These are phyloP conservation scores for Vararia minispora DNA, from an alignment of 768 basidiomycete genomes.

Conservation along the genomic window DNA sequence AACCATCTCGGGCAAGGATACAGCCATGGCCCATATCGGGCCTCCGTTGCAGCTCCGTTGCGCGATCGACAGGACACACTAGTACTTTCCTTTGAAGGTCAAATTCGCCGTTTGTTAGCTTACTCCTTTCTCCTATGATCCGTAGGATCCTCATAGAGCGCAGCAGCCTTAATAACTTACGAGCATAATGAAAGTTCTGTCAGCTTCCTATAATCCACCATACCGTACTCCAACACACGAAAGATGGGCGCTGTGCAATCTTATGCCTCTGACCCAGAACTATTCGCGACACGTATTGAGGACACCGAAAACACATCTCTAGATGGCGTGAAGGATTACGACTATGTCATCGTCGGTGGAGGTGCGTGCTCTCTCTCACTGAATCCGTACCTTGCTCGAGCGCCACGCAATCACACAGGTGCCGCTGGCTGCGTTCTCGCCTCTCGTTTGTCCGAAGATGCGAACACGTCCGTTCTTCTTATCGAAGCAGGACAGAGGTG, in stretches of 20 bases:
- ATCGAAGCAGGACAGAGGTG: conserved; percentile 57
- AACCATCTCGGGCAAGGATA: too few relatives aligned
- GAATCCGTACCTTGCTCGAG: neutral
- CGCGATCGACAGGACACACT: too few relatives aligned
- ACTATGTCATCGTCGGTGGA: conserved; percentile 28
- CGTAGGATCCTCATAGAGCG: too few relatives aligned
- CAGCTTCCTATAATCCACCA: too few relatives aligned
- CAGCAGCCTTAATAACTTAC: too few relatives aligned
- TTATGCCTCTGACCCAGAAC: conserved; percentile 8
- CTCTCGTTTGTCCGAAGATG: conserved; percentile 45
- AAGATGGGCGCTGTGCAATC: conserved; percentile 12
- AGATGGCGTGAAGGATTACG: conserved; percentile 19
- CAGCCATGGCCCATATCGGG: too few relatives aligned
- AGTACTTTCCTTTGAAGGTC: too few relatives aligned
- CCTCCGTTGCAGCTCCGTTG: too few relatives aligned
- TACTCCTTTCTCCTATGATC: too few relatives aligned
- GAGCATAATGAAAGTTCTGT: too few relatives aligned
- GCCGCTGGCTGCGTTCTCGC: conserved; percentile 55
- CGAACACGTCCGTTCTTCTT: conserved; percentile 39
- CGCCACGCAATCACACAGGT: conserved; percentile 23
- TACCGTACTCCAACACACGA: too few relatives aligned
- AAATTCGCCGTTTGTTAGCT: too few relatives aligned
- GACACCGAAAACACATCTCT: neutral
- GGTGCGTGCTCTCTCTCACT: conserved; percentile 15
- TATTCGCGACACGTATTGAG: conserved; percentile 5